A percentile compares a stretch with the other conserved stretches of the same genome.
phyloP scores from a whole-genome alignment of 2,329 filamentous ascomycete genomes.

The Lachnellula cervina region DNA sequence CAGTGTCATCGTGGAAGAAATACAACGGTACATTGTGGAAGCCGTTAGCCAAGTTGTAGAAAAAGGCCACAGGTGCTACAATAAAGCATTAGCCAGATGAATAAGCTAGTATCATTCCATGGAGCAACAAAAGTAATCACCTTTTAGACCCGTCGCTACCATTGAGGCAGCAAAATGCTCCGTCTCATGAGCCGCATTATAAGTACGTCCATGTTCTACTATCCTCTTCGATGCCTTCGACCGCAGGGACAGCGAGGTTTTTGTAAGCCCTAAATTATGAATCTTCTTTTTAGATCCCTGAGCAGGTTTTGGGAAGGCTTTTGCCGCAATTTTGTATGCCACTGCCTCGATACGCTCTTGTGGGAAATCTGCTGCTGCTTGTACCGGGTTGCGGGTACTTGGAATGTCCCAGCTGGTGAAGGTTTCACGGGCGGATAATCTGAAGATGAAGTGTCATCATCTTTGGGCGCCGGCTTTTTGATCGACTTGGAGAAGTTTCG shows the following conservation, averaged over 20 bases:
- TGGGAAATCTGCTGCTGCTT: slow-evolving; percentile 10
- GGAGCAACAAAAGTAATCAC: neutral
- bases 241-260: neutral
- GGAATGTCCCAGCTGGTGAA: slow-evolving; percentile 8
- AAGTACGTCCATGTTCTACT: slow-evolving; percentile 14
- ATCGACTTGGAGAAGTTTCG: slow-evolving; percentile 12
- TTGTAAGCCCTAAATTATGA: slow-evolving; percentile 1
- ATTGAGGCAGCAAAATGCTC: slow-evolving; percentile 17
- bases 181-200: slow-evolving; percentile 18
- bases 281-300: slow-evolving; percentile 3
- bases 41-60: slow-evolving; percentile 60
- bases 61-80: slow-evolving; percentile 37
- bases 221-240: neutral
- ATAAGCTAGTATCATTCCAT: neutral
- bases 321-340: slow-evolving; percentile 19
- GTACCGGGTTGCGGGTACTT: slow-evolving; percentile 12
- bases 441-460: neutral
- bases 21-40: slow-evolving; percentile 63
- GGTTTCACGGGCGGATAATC: neutral
- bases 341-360: slow-evolving; percentile 17
- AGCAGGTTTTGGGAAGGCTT: slow-evolving; percentile 6
- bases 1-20: slow-evolving; percentile 66
- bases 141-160: slow-evolving; percentile 10
- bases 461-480: slow-evolving; percentile 1
- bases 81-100: neutral